Base-by-base conservation (phyloP, 2,329 filamentous ascomycete species). In the Diaporthe amygdali region DNA sequence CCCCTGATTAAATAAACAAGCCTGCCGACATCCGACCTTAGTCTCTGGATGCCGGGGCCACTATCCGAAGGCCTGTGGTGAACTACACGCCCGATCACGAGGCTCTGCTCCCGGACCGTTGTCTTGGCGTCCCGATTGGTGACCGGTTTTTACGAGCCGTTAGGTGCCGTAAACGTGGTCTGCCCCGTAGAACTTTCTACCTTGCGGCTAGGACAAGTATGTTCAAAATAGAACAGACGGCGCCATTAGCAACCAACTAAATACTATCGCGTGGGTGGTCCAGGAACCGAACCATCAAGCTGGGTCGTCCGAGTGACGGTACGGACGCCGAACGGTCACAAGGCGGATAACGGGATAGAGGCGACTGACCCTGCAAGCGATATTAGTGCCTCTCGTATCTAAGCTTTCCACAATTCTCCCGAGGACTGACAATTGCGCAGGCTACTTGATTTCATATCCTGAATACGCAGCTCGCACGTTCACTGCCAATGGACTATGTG, bases 21-120 rank as follows among this genome's bases (percentile, higher is more conserved):
- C 17, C 44, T 64, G 44, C 59, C 59, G 59, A 49, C n/a, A 49
- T 49, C 44, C 59, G 59, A 64, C 20, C 37, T 39, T 17, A 49
- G 20, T 22, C 14, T 20, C 59, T 49, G 30, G n/a, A n/a, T n/a
- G n/a, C n/a, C n/a, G n/a, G n/a, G 59, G 44, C 44, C 59, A 49
- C 41, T 34, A 64, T 49, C 41, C 59, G 59, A 64, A 30, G 59
- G 44, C 59, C 59, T 44, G 59, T 64, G 59, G 30, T 25, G 15
- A 20, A 49, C 59, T 49, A 64, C 56, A 47, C 20, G 39, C 56
- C 25, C 4, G 27, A 46, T 63, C 56, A 63, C 56, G 56, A 63
- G 41, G 56, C 41, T 61, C 34, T n/a, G 56, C 56, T 47, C 14
- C 39, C 41, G 56, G 56, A 63, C 59, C 59, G 30, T 39, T 30